These are phyloP conservation scores for Colletotrichum abscissum DNA, from an alignment of 2,329 filamentous ascomycete species.

Conservation along the genomic window DNA sequence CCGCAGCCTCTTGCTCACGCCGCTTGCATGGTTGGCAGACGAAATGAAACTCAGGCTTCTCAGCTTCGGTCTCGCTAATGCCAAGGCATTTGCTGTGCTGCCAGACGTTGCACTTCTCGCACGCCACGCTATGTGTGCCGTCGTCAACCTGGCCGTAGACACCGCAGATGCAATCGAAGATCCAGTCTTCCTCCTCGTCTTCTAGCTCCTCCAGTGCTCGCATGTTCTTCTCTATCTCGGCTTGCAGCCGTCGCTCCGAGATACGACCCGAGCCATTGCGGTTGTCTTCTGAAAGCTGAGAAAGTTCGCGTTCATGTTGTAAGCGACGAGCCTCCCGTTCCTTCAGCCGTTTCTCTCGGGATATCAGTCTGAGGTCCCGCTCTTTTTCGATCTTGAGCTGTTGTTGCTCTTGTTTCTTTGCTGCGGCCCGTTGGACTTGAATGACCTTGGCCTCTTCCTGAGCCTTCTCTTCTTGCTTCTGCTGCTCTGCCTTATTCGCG, in stretches of 20 bases:
- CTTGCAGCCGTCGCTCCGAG: slow-evolving; percentile 84
- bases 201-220: slow-evolving; percentile 77
- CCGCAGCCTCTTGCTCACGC: slow-evolving; percentile 73
- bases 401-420: slow-evolving; percentile 74
- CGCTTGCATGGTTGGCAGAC: slow-evolving; percentile 82
- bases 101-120: slow-evolving; percentile 95
- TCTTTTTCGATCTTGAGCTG: slow-evolving; percentile 73
- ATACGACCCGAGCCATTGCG: slow-evolving; percentile 71
- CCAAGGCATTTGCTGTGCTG: slow-evolving; percentile 94
- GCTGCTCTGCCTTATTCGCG: slow-evolving; percentile 82
- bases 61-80: slow-evolving; percentile 82
- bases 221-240: slow-evolving; percentile 83
- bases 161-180: slow-evolving; percentile 95
- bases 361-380: slow-evolving; percentile 82
- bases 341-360: slow-evolving; percentile 84
- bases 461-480: slow-evolving; percentile 77
- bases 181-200: slow-evolving; percentile 83
- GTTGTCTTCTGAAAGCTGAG: slow-evolving; percentile 81
- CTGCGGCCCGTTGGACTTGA: slow-evolving; percentile 73
- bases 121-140: slow-evolving; percentile 92
- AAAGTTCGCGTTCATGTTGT: slow-evolving; percentile 86
- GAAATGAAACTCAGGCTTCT: slow-evolving; percentile 88
- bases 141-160: slow-evolving; percentile 94
- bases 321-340: slow-evolving; percentile 87
- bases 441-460: slow-evolving; percentile 76